Percentiles rank a stretch among this genome's conserved stretches.
Conservation (phyloP, 768 basidiomycete species). For the Candolleomyces efflorescens region DNA sequence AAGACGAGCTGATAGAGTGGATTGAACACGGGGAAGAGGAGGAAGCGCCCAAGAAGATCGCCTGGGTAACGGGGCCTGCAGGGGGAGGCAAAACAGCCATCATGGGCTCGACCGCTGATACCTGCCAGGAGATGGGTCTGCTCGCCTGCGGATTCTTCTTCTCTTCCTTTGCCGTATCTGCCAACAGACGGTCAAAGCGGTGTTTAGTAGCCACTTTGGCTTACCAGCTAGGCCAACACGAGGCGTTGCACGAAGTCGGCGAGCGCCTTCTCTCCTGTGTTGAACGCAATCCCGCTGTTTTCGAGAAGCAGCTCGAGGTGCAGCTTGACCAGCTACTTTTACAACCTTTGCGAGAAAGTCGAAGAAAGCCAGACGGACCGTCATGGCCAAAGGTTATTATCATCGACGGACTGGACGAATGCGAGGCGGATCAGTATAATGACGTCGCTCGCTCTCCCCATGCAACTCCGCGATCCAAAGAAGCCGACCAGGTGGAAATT, state of each 20-base stretch:
- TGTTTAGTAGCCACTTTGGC: neutral
- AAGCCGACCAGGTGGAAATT: slow-evolving; percentile 1
- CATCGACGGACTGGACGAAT: slow-evolving; percentile 12
- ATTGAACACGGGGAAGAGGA: neutral
- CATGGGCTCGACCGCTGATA: neutral
- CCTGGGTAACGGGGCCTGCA: slow-evolving; percentile 6
- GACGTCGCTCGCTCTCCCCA: too few species aligned
- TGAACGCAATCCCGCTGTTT: neutral
- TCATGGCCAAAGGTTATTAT: slow-evolving; percentile 2
- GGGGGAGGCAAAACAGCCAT: slow-evolving; percentile 10
- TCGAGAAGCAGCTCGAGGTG: neutral
- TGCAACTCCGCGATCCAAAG: neutral
- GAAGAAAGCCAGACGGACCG: neutral
- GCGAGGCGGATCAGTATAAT: neutral
- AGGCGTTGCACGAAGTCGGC: too few species aligned
- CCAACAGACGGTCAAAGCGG: neutral
- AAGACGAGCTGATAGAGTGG: neutral
- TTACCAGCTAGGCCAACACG: neutral
- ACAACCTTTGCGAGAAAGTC: neutral
- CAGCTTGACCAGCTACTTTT: slow-evolving; percentile 1
- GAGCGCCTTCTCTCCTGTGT: neutral
- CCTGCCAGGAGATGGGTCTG: neutral
- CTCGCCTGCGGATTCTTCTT: slow-evolving; percentile 10
- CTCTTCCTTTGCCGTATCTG: neutral
- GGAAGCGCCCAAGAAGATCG: neutral